Evolutionary conservation across 176 grass and related monocot genomes (phyloP).

Genomic region (maize (Zea mays)): Zm-B73-REFERENCE-NAM-5.0 NC_050097.1:179641501-179642000

Average conservation of each 20-base stretch:
- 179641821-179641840: not conserved
- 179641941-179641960: not conserved
- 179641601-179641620: not conserved
- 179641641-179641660: not conserved
- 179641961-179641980: not conserved
- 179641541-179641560: constrained; percentile 3
- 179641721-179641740: not conserved
- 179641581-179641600: not conserved
- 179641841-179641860: not conserved
- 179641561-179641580: not conserved
- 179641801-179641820: not conserved
- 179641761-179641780: not conserved
- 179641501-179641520: constrained; percentile 8
- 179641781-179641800: not conserved
- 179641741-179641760: not conserved
- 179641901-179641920: not conserved
- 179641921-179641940: not conserved
- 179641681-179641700: not conserved
- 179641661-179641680: not conserved
- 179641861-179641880: not conserved
- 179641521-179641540: constrained; percentile 27
- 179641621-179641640: not conserved
- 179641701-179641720: not conserved
- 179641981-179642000: not conserved
- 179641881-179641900: not conserved